Percentiles rank a stretch among this genome's conserved stretches.
Conservation (phyloP, 345 rosid genomes). For the Orychophragmus violaceus region DNA sequence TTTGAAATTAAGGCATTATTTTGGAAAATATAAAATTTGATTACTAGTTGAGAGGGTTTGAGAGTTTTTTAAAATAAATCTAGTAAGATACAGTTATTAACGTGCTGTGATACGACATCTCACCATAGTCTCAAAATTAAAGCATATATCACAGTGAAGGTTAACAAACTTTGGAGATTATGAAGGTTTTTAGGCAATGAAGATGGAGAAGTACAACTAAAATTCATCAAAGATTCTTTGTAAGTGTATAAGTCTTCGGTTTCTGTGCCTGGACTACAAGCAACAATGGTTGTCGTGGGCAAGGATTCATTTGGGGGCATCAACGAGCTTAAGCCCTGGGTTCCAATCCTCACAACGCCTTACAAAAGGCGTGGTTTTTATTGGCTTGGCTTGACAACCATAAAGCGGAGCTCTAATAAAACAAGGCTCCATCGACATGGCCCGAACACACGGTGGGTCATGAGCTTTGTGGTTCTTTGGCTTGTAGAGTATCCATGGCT, state of each 20-base stretch:
- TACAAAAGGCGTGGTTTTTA: neutral
- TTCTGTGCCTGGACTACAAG: too few species aligned
- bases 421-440: conserved; percentile 35
- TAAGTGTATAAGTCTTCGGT: neutral
- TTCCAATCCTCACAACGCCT: neutral
- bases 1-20: too few species aligned
- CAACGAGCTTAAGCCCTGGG: conserved; percentile 28
- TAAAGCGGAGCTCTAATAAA: conserved; percentile 18
- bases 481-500: conserved; percentile 30
- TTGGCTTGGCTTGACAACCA: conserved; percentile 8
- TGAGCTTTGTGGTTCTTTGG: conserved; percentile 1
- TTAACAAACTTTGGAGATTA: neutral
- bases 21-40: too few species aligned
- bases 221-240: neutral
- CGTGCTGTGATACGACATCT: too few species aligned
- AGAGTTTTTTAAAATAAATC: too few species aligned
- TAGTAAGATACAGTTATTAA: too few species aligned
- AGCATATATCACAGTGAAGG: neutral
- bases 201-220: too few species aligned
- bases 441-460: conserved; percentile 31
- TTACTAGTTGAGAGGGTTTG: too few species aligned
- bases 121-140: too few species aligned
- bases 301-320: too few species aligned
- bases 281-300: too few species aligned
- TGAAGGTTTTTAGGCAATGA: neutral